Evolutionary conservation across 2,329 filamentous ascomycete species (phyloP), one percentile per base, ranked within the genome.

Genomic region (Fusarium pilosicola): DNA sequence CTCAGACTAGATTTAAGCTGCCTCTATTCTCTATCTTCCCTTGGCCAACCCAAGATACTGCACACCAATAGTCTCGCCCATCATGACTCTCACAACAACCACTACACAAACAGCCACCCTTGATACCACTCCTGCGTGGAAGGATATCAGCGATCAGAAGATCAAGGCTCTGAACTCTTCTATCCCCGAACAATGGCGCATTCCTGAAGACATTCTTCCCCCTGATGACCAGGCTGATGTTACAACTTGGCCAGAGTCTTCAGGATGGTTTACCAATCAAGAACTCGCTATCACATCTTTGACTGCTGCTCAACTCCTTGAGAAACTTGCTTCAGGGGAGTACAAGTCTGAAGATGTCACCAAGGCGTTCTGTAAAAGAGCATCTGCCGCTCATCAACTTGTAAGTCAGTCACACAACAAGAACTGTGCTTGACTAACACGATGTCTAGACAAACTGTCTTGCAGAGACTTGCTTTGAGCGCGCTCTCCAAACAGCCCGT

Each of bases 181-280:
- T 2, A 89, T 92, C 60, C 90, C 90, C 2, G 62, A 82, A 3
- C 86, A 91, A 76, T 92, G 89, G 86, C 83, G 84, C 59, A 85
- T 92, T 11, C 88, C 89, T 0, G 78, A 80, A 11, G 77, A 86
- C 54, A 79, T 90, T 48, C 76, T 91, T 2, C 90, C 90, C 6
- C 83, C 87, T 2, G 84, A 85, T 0, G 83, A 71, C 3, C 71
- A 76, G 30, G 81, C 86, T 51, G 86, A 92, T 75, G 87, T 92
- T 22, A 88, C 86, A 1, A 74, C 74, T 7, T 91, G 90, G 80
- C 89, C 90, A 76, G 76, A 83, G 57, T 77, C 78, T 0, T 92
- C 89, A 3, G 89, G 89, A 6, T 90, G 90, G 85, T 90, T 93
- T 71, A 89, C 85, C 0, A 34, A 78, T 0, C 71, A 80, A 14